Evolutionary conservation across 352 stramenopile genomes (phyloP), one percentile per base, ranked within the genome.

Genomic region (Thalassiosira livingstoniorum): DNA sequence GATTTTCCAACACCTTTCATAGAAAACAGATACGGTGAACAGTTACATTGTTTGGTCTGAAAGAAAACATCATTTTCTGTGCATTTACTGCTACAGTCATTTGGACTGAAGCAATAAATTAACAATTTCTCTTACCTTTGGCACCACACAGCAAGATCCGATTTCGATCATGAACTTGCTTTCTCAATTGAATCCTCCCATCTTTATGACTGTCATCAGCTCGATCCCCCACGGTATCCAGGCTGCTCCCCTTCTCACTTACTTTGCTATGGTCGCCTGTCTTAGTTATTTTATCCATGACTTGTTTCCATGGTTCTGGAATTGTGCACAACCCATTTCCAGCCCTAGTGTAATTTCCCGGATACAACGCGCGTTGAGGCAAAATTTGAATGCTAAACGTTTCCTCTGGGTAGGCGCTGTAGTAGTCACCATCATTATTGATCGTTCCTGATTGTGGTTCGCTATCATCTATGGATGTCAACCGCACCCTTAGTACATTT

Each of bases 1-100:
- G 95, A 98, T 86, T 99, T 99, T 21, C 97, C 97, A 21, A 98
- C 96, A 35, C 96, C 96, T n/a, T n/a, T n/a, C n/a, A n/a, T n/a
- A n/a, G n/a, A n/a, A n/a, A n/a, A n/a, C n/a, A n/a, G n/a, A n/a
- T n/a, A n/a, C n/a, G n/a, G n/a, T n/a, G n/a, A n/a, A n/a, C n/a
- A n/a, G n/a, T n/a, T n/a, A n/a, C n/a, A n/a, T n/a, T n/a, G n/a
- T n/a, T n/a, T n/a, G n/a, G n/a, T n/a, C n/a, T n/a, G n/a, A n/a
- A n/a, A n/a, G n/a, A n/a, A n/a, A n/a, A n/a, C n/a, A n/a, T n/a
- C n/a, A n/a, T n/a, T n/a, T n/a, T n/a, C n/a, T n/a, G n/a, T n/a
- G n/a, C n/a, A n/a, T n/a, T n/a, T n/a, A n/a, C n/a, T n/a, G n/a
- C n/a, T n/a, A n/a, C n/a, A n/a, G n/a, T n/a, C n/a, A n/a, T n/a